These are phyloP conservation scores for Albatrellus ellisii DNA, from an alignment of 768 basidiomycete species.

Conservation along the genomic window DNA sequence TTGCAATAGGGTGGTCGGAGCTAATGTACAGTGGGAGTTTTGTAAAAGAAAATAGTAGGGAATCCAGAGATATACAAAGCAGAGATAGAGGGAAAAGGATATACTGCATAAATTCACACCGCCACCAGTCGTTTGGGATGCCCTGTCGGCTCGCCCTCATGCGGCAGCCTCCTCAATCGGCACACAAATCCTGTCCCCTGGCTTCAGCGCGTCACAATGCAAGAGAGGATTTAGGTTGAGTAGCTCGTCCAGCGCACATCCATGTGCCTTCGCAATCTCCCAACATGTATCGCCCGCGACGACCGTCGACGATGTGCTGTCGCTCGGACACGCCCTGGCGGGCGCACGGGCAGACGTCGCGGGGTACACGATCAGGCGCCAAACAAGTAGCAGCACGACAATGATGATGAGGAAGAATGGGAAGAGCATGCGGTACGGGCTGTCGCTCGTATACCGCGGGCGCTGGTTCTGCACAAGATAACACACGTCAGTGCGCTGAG, in stretches of 20 bases:
- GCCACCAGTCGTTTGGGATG: neutral
- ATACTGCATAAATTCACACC: too few relatives aligned
- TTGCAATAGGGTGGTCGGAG: neutral
- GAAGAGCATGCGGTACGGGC: constrained; percentile 14
- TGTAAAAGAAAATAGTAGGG: neutral
- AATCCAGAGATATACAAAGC: too few relatives aligned
- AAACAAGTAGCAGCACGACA: constrained; percentile 12
- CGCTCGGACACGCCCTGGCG: constrained; percentile 5
- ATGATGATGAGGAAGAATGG: constrained; percentile 13
- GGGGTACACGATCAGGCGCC: constrained; percentile 11
- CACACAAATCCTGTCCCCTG: constrained; percentile 12
- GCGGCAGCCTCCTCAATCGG: constrained; percentile 1
- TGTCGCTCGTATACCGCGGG: constrained; percentile 4
- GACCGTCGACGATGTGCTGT: constrained; percentile 10
- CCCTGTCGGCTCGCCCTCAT: neutral
- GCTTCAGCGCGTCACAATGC: constrained; percentile 9
- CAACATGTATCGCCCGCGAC: constrained; percentile 15
- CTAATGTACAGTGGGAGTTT: neutral
- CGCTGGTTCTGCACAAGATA: neutral
- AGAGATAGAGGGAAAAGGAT: too few relatives aligned
- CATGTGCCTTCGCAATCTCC: constrained; percentile 10
- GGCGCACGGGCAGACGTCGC: constrained; percentile 3
- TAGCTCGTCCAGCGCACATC: constrained; percentile 12
- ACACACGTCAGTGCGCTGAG: neutral
- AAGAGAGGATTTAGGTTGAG: constrained; percentile 5